Conservation (phyloP, 345 rosid species). For the Aquilaria malaccensis region DNA sequence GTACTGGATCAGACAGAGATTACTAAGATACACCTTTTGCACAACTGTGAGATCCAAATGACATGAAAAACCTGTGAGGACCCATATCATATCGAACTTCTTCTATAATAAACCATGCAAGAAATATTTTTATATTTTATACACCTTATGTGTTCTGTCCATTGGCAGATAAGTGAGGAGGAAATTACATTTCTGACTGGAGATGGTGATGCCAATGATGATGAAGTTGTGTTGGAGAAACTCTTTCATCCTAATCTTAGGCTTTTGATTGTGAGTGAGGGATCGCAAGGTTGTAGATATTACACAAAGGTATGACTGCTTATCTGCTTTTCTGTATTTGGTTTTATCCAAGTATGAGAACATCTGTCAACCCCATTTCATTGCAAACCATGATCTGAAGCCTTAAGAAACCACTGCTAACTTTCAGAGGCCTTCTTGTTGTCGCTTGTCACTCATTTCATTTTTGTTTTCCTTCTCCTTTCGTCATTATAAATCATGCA, state of each 20-base stretch:
- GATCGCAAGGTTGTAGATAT: slow-evolving; percentile 87
- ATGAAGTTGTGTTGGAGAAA: slow-evolving; percentile 54
- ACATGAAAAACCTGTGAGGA: too few relatives aligned
- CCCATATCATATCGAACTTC: too few relatives aligned
- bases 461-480: too few relatives aligned
- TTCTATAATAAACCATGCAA: not conserved
- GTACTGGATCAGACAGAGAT: too few relatives aligned
- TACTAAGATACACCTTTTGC: not conserved
- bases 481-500: not conserved
- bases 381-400: not conserved
- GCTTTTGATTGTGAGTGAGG: slow-evolving; percentile 91
- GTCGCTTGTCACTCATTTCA: too few relatives aligned
- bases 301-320: slow-evolving; percentile 63
- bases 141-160: slow-evolving; percentile 3
- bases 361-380: not conserved
- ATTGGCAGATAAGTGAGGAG: slow-evolving; percentile 79
- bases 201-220: slow-evolving; percentile 58
- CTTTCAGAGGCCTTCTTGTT: not conserved
- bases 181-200: slow-evolving; percentile 78
- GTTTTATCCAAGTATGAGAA: not conserved
- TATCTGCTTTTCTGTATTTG: not conserved
- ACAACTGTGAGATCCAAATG: not conserved
- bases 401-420: not conserved
- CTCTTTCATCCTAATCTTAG: slow-evolving; percentile 73
- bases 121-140: not conserved